phyloP scores from a whole-genome alignment of 73 alveolate species.

The Paramecium caudatum region DNA sequence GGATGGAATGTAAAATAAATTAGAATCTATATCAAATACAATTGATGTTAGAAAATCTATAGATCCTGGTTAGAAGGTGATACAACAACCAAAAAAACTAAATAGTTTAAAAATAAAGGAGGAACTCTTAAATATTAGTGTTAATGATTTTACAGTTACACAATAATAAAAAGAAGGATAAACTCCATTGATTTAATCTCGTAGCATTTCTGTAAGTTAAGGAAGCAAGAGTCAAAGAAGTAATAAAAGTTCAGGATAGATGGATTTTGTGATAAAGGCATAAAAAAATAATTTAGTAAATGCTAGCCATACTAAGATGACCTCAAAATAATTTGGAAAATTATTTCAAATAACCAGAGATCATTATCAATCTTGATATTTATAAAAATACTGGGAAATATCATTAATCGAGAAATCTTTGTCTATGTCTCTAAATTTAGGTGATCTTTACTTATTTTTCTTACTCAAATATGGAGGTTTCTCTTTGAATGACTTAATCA shows the following conservation, averaged over 20 bases:
- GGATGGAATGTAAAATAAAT: background rate
- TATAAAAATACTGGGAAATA: slow-evolving; percentile 25
- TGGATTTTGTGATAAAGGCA: slow-evolving; percentile 6
- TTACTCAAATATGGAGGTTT: background rate
- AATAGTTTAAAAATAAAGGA: slow-evolving; percentile 10
- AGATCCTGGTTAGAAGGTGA: background rate
- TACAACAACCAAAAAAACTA: background rate
- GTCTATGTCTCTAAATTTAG: background rate
- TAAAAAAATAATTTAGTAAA: background rate
- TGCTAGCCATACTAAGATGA: background rate
- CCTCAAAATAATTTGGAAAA: background rate
- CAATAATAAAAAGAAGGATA: background rate
- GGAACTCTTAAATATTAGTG: background rate
- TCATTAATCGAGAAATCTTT: background rate
- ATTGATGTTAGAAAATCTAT: background rate
- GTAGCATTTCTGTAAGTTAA: slow-evolving; percentile 37
- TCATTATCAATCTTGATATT: slow-evolving; percentile 7
- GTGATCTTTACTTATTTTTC: background rate
- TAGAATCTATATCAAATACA: background rate
- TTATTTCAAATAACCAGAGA: slow-evolving; percentile 15
- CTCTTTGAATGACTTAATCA: background rate
- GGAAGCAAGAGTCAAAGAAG: slow-evolving; percentile 41
- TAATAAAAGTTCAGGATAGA: background rate
- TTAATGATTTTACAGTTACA: background rate
- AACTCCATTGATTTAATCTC: background rate